A percentile compares a stretch with the other conserved stretches of the same genome.
Evolutionary conservation across 2,329 filamentous ascomycete species (phyloP).

Genomic region (Ceratocystis eucalypticola): DNA sequence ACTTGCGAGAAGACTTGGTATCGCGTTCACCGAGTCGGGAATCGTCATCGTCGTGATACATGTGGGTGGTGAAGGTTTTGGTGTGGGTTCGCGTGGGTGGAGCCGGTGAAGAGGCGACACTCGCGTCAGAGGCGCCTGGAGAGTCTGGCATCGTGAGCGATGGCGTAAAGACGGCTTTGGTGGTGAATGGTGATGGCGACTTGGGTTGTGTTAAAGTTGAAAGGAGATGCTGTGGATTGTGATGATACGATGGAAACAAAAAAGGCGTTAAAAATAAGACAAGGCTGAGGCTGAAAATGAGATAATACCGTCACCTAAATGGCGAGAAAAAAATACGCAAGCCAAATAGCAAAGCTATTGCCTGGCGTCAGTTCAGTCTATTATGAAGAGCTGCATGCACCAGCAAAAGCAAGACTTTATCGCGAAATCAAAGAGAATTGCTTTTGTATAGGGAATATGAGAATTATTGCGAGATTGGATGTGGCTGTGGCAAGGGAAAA

Average conservation of each 20-base stretch:
- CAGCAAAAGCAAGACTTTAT: background rate
- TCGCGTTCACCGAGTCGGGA: slow-evolving; percentile 30
- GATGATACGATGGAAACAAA: background rate
- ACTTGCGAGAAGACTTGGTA: slow-evolving; percentile 25
- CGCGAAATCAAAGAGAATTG: background rate
- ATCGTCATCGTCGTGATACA: slow-evolving; percentile 36
- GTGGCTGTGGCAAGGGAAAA: background rate
- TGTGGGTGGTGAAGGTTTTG: slow-evolving; percentile 36
- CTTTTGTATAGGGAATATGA: background rate
- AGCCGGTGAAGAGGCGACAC: slow-evolving; percentile 35
- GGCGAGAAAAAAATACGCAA: background rate
- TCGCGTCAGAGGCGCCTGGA: slow-evolving; percentile 34
- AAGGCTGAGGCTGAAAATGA: background rate
- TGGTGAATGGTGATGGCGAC: background rate
- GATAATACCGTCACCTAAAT: background rate
- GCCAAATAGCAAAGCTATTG: background rate
- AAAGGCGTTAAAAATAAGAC: background rate
- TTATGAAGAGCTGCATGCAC: background rate
- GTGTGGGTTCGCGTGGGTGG: slow-evolving; percentile 26
- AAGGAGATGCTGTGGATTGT: background rate
- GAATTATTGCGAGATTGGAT: background rate
- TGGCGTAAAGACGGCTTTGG: background rate
- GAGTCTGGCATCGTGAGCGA: slow-evolving; percentile 18
- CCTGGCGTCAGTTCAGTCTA: background rate
- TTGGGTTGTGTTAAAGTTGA: background rate